These are phyloP conservation scores for Cladosporium oxysporum DNA, from an alignment of 2,329 filamentous ascomycete genomes.

Conservation along the genomic window DNA sequence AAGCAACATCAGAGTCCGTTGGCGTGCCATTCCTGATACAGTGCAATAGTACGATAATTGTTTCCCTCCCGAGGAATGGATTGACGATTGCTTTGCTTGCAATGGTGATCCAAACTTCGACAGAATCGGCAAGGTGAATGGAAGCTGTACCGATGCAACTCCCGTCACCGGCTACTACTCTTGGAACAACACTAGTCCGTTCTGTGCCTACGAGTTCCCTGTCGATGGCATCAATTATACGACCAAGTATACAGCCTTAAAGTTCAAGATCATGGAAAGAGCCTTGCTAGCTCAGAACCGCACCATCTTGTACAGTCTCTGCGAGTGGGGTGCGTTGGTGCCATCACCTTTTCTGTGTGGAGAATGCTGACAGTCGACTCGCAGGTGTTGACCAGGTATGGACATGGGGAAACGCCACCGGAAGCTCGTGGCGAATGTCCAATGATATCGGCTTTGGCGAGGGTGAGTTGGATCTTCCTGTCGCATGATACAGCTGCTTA, in stretches of 20 bases:
- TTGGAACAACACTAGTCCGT: constrained; percentile 21
- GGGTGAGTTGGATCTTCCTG: background rate
- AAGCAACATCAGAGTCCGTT: background rate
- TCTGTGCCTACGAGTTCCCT: constrained; percentile 22
- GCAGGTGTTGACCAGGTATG: constrained; percentile 33
- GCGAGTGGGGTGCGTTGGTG: constrained; percentile 38
- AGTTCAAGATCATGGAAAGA: constrained; percentile 27
- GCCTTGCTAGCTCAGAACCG: constrained; percentile 34
- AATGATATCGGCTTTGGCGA: constrained; percentile 29
- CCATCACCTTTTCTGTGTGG: background rate
- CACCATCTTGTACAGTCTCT: constrained; percentile 40
- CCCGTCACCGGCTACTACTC: constrained; percentile 23
- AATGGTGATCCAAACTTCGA: constrained; percentile 21
- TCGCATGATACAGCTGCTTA: background rate
- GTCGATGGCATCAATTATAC: constrained; percentile 26
- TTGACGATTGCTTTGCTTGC: constrained; percentile 23
- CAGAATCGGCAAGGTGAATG: constrained; percentile 19
- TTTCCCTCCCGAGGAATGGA: constrained; percentile 17
- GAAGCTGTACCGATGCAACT: constrained; percentile 20
- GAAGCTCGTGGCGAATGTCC: constrained; percentile 38
- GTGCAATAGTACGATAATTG: constrained; percentile 25
- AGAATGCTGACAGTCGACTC: background rate
- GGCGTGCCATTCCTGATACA: constrained; percentile 3
- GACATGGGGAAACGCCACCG: constrained; percentile 39
- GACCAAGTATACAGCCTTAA: constrained; percentile 24